Conservation (phyloP, 2,329 filamentous ascomycete genomes). For the Coniella lustricola region DNA sequence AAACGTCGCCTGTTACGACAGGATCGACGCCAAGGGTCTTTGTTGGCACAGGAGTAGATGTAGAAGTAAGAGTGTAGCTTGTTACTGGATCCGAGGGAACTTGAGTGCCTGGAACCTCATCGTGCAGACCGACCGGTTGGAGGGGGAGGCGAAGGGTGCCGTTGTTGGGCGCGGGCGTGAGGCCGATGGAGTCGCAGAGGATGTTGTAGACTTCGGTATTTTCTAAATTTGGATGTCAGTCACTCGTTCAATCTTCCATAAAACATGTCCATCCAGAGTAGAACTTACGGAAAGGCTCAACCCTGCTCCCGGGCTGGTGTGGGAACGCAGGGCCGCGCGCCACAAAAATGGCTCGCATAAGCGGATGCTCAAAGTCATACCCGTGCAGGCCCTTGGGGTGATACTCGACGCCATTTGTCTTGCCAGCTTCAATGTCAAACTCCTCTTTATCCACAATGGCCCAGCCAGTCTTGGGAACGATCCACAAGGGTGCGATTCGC, state of each 20-base stretch:
- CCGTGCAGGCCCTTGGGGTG: conserved; percentile 82
- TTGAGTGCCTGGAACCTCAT: conserved; percentile 38
- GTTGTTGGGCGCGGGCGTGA: conserved; percentile 73
- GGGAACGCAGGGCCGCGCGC: conserved; percentile 89
- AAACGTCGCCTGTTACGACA: conserved; percentile 19
- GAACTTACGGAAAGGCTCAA: conserved; percentile 74
- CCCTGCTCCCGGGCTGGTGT: conserved; percentile 69
- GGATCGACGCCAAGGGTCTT: conserved; percentile 17
- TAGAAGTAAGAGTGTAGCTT: conserved; percentile 18
- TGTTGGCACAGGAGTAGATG: conserved; percentile 5
- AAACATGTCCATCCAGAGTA: too few species aligned
- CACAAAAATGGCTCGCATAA: conserved; percentile 95
- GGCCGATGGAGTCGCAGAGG: conserved; percentile 76
- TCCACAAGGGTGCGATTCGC: conserved; percentile 91
- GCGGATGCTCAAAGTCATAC: conserved; percentile 87
- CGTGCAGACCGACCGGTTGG: conserved; percentile 55
- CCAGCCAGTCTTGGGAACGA: conserved; percentile 88
- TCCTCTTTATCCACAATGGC: conserved; percentile 77
- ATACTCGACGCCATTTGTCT: conserved; percentile 60
- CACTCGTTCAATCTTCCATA: neutral
- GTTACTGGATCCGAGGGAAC: conserved; percentile 47
- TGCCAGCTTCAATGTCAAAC: conserved; percentile 64
- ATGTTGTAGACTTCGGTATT: conserved; percentile 96
- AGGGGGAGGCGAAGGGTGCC: conserved; percentile 74
- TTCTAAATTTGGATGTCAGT: conserved; percentile 44